Evolutionary conservation across 2,329 filamentous ascomycete species (phyloP).

Genomic region (Penicillium sp.): DNA sequence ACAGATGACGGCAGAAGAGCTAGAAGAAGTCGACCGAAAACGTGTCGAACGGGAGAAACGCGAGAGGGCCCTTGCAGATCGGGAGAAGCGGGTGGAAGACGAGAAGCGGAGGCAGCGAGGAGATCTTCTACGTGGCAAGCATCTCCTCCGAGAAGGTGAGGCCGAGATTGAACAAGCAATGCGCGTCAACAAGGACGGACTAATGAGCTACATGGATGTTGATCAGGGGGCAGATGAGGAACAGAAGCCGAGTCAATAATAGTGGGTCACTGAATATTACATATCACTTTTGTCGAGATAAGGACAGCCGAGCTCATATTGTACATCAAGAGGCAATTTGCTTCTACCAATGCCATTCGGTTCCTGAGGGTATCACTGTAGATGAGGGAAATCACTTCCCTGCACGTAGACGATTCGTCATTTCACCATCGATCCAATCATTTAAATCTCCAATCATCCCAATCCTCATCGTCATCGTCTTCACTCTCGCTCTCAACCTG

Average conservation of each 20-base stretch:
- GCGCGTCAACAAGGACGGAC: conserved; percentile 43
- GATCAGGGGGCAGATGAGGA: conserved; percentile 17
- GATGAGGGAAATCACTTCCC: conserved; percentile 28
- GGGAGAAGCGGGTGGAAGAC: conserved; percentile 45
- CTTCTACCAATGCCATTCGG: conserved; percentile 22
- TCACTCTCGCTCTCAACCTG: conserved; percentile 47
- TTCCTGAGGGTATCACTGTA: conserved; percentile 39
- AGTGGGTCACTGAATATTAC: conserved; percentile 6
- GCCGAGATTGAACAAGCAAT: conserved; percentile 47
- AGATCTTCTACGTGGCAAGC: conserved; percentile 43
- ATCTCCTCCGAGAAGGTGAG: conserved; percentile 45
- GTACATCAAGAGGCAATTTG: conserved; percentile 17
- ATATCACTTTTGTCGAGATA: conserved; percentile 8
- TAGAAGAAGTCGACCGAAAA: conserved; percentile 39
- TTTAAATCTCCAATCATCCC: conserved; percentile 48
- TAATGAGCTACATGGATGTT: conserved; percentile 43
- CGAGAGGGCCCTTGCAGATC: conserved; percentile 46
- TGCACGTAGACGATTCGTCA: conserved; percentile 25
- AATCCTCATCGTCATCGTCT: conserved; percentile 58
- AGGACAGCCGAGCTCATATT: conserved; percentile 2
- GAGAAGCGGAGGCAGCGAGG: conserved; percentile 44
- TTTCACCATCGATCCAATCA: conserved; percentile 21
- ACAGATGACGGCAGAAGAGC: conserved; percentile 40
- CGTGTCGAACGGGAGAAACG: conserved; percentile 44
- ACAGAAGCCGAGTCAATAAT: conserved; percentile 14